phyloP scores from a whole-genome alignment of 495 filamentous ascomycete genomes.

The Choiromyces venosus region DNA sequence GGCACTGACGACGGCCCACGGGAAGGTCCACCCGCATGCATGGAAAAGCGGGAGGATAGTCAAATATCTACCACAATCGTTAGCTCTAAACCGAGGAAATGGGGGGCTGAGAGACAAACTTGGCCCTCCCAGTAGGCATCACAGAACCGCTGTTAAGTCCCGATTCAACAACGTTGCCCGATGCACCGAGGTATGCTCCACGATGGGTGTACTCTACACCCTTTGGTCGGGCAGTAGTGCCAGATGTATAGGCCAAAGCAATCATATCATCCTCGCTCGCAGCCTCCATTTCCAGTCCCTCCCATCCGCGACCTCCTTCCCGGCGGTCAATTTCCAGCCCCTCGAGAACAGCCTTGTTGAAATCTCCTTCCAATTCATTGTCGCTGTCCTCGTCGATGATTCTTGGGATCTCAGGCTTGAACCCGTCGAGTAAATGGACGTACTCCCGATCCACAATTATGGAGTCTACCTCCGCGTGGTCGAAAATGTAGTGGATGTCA shows the following conservation, averaged over 20 bases:
- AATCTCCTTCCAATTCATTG: slow-evolving; percentile 69
- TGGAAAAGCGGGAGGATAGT: slow-evolving; percentile 58
- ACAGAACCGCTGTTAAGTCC: slow-evolving; percentile 59
- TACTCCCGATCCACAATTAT: slow-evolving; percentile 86
- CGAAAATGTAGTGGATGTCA: slow-evolving; percentile 86
- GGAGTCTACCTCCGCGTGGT: slow-evolving; percentile 68
- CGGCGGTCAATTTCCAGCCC: slow-evolving; percentile 64
- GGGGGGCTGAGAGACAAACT: not conserved
- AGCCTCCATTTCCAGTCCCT: slow-evolving; percentile 61
- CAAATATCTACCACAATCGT: slow-evolving; percentile 31
- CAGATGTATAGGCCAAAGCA: slow-evolving; percentile 86
- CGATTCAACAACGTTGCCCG: slow-evolving; percentile 84
- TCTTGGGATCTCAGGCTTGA: slow-evolving; percentile 59
- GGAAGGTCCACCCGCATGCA: slow-evolving; percentile 82
- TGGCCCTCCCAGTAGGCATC: slow-evolving; percentile 32
- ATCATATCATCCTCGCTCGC: slow-evolving; percentile 71
- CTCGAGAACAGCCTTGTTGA: slow-evolving; percentile 76
- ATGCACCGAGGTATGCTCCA: slow-evolving; percentile 73
- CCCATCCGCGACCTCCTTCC: slow-evolving; percentile 66
- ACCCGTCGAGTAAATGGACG: slow-evolving; percentile 60
- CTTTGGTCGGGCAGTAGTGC: slow-evolving; percentile 87
- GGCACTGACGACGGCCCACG: slow-evolving; percentile 84
- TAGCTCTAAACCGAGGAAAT: not conserved
- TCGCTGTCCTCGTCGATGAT: slow-evolving; percentile 85
- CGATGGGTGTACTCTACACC: slow-evolving; percentile 90